A percentile compares a stretch with the other conserved stretches of the same genome.
Evolutionary conservation across 2,329 filamentous ascomycete genomes (phyloP).

Genomic region (Leptographium wingfieldii): DNA sequence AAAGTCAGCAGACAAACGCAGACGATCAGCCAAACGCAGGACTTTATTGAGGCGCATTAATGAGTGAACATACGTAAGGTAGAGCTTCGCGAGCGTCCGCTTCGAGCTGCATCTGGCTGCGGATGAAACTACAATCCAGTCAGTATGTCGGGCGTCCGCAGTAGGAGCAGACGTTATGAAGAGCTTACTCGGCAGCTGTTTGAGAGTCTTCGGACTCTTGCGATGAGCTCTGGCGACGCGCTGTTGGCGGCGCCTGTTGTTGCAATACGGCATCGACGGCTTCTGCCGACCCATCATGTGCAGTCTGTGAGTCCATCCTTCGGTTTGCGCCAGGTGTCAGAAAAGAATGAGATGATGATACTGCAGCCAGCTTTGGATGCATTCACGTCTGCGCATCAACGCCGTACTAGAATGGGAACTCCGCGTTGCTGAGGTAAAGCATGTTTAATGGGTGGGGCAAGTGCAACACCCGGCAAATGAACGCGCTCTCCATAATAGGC

Average conservation of each 20-base stretch:
- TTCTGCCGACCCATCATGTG: conserved; percentile 7
- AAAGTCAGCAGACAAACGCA: background rate
- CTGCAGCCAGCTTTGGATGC: background rate
- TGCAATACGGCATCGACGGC: conserved; percentile 36
- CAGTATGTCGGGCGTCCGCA: background rate
- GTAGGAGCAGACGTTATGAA: background rate
- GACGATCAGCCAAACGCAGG: background rate
- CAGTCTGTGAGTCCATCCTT: conserved; percentile 4
- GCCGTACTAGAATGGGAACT: background rate
- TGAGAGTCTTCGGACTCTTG: conserved; percentile 54
- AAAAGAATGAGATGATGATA: background rate
- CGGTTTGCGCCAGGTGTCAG: background rate
- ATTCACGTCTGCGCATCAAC: background rate
- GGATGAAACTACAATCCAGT: conserved; percentile 56
- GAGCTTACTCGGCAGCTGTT: conserved; percentile 54
- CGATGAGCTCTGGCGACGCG: conserved; percentile 47
- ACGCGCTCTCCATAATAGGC: conserved; percentile 17
- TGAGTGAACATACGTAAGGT: conserved; percentile 56
- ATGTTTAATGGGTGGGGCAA: conserved; percentile 1
- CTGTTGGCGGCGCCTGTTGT: conserved; percentile 11
- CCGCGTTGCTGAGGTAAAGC: background rate
- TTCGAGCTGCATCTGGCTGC: conserved; percentile 79
- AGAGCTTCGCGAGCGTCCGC: conserved; percentile 89
- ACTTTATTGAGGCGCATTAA: background rate
- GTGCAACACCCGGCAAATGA: background rate